phyloP scores from a whole-genome alignment of 208 protist species.

The Trypanosoma lewisi region DNA sequence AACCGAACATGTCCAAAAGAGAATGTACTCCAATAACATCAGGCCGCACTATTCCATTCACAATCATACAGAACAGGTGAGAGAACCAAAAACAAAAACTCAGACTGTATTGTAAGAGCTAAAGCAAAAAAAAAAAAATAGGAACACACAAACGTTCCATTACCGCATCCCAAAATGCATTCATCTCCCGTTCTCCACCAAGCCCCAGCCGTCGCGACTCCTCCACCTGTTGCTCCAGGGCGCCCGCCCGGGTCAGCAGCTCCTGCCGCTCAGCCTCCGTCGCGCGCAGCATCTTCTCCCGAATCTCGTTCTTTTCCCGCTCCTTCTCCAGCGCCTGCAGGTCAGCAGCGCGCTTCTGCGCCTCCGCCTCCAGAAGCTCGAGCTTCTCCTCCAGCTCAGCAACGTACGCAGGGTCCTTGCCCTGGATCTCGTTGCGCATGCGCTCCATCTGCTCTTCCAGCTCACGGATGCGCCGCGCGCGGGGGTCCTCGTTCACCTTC shows the following conservation, averaged over 20 bases:
- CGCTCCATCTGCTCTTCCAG: constrained; percentile 53
- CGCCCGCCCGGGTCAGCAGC: constrained; percentile 14
- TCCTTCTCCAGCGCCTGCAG: constrained; percentile 56
- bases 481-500: constrained; percentile 62
- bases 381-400: constrained; percentile 54
- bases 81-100: no score
- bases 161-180: no score
- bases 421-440: constrained; percentile 35
- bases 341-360: constrained; percentile 52
- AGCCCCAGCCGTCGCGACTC: constrained; percentile 23
- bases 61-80: no score
- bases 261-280: constrained; percentile 39
- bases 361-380: constrained; percentile 51
- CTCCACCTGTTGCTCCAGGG: constrained; percentile 28
- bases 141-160: no score
- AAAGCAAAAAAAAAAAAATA: no score
- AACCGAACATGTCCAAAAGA: no score
- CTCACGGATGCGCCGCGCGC: constrained; percentile 54
- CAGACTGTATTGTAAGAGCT: no score
- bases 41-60: no score
- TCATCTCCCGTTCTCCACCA: no score
- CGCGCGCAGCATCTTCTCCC: constrained; percentile 40
- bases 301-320: constrained; percentile 43
- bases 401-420: constrained; percentile 37
- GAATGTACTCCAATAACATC: no score